These are phyloP conservation scores for Septoria linicola DNA, from an alignment of 2,329 filamentous ascomycete genomes.

Conservation along the genomic window DNA sequence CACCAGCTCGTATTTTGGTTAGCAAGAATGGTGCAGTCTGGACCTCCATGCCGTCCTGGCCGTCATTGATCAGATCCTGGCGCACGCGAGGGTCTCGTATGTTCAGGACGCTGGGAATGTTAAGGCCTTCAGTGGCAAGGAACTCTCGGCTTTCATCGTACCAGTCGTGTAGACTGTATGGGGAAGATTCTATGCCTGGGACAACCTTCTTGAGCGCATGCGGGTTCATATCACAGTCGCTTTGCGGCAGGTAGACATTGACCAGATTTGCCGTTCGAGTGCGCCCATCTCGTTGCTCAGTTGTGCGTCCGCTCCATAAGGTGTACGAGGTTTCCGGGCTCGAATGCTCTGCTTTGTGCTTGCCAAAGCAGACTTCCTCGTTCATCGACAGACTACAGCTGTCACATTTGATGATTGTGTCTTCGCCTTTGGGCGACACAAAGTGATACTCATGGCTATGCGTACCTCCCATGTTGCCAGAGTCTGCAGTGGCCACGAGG, in stretches of 20 bases:
- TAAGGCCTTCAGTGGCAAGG: constrained; percentile 6
- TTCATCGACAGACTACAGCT: constrained; percentile 77
- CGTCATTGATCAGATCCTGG: constrained; percentile 8
- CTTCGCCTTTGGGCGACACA: constrained; percentile 75
- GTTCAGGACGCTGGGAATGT: background rate
- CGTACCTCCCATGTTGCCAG: constrained; percentile 92
- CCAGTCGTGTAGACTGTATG: constrained; percentile 11
- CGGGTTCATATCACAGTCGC: constrained; percentile 49
- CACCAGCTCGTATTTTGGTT: constrained; percentile 64
- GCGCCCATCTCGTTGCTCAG: background rate
- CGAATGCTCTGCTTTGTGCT: background rate
- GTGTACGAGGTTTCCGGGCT: constrained; percentile 12
- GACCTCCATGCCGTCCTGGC: background rate
- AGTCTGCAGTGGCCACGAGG: constrained; percentile 82
- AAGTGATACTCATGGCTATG: constrained; percentile 96
- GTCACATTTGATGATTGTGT: constrained; percentile 74
- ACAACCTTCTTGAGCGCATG: constrained; percentile 66
- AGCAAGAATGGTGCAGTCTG: constrained; percentile 55
- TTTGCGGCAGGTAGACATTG: constrained; percentile 55
- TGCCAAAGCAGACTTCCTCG: constrained; percentile 64
- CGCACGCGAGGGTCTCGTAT: constrained; percentile 22
- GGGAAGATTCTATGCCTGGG: constrained; percentile 63
- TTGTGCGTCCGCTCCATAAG: constrained; percentile 19
- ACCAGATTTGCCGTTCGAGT: constrained; percentile 57
- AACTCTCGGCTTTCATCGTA: constrained; percentile 41